These are phyloP conservation scores for Yamadazyma triangularis DNA, from an alignment of 1,139 yeast species.

Conservation along the genomic window DNA sequence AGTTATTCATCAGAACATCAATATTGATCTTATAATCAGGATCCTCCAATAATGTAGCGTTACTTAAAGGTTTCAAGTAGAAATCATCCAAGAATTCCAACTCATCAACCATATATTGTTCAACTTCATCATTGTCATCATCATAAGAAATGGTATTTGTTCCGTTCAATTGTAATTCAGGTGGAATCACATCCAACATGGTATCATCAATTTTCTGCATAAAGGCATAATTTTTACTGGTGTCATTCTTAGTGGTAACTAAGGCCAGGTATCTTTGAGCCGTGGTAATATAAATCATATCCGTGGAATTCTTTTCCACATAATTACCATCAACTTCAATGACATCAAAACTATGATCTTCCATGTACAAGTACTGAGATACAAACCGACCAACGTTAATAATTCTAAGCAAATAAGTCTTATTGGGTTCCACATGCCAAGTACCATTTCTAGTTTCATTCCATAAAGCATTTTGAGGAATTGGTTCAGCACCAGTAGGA, in stretches of 20 bases:
- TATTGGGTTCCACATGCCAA: conserved; percentile 54
- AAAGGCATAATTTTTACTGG: conserved; percentile 52
- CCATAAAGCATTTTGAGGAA: conserved; percentile 62
- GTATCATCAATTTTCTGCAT: conserved; percentile 57
- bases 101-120: conserved; percentile 18
- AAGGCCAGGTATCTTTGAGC: conserved; percentile 71
- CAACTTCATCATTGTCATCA: conserved; percentile 22
- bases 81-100: conserved; percentile 51
- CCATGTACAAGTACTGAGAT: conserved; percentile 63
- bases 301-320: conserved; percentile 54
- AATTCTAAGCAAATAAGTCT: conserved; percentile 59
- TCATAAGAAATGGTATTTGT: conserved; percentile 55
- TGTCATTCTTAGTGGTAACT: conserved; percentile 46
- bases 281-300: conserved; percentile 57
- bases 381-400: conserved; percentile 68
- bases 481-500: conserved; percentile 83
- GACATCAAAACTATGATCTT: conserved; percentile 61
- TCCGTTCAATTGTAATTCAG: conserved; percentile 46
- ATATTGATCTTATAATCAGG: conserved; percentile 58
- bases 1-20: conserved; percentile 60
- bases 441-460: conserved; percentile 61
- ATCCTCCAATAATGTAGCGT: conserved; percentile 42
- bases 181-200: conserved; percentile 65
- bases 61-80: conserved; percentile 42
- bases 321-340: conserved; percentile 74